Percentiles rank a stretch among this genome's conserved stretches.
Conservation (phyloP, 352 stramenopile species). For the Elongisporangium anandrum region DNA sequence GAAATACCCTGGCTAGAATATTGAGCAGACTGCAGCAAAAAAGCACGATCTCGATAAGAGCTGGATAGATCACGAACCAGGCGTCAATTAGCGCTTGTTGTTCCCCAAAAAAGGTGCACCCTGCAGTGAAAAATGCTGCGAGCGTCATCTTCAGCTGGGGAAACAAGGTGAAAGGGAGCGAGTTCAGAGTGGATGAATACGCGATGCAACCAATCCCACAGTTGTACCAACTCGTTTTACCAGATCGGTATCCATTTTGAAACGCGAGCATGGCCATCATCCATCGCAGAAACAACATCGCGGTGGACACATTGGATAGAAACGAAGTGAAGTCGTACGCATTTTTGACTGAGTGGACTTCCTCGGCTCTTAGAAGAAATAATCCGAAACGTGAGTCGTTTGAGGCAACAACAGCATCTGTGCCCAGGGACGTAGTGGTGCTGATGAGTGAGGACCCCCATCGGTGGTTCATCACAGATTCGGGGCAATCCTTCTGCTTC, state of each 20-base stretch:
- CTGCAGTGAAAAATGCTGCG: slow-evolving; percentile 35
- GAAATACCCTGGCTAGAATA: slow-evolving; percentile 10
- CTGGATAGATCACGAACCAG: slow-evolving; percentile 24
- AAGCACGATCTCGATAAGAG: slow-evolving; percentile 14
- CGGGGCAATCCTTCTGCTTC: background rate
- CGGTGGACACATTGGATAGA: slow-evolving; percentile 35
- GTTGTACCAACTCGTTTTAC: slow-evolving; percentile 5
- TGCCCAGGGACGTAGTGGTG: too few relatives aligned
- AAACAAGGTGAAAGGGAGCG: slow-evolving; percentile 37
- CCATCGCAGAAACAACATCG: slow-evolving; percentile 33
- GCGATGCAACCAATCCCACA: slow-evolving; percentile 31
- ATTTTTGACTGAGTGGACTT: slow-evolving; percentile 7
- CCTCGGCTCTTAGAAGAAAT: background rate
- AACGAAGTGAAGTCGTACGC: slow-evolving; percentile 39
- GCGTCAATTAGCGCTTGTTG: slow-evolving; percentile 9
- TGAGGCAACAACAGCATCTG: background rate
- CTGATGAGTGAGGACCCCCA: too few relatives aligned
- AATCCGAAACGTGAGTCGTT: slow-evolving; percentile 5
- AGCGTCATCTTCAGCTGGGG: slow-evolving; percentile 32
- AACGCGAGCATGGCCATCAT: slow-evolving; percentile 31
- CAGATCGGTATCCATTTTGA: slow-evolving; percentile 20
- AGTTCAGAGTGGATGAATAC: slow-evolving; percentile 26
- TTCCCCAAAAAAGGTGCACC: slow-evolving; percentile 29
- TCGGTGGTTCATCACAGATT: background rate
- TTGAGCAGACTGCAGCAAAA: slow-evolving; percentile 24